phyloP scores from a whole-genome alignment of 1,139 yeast species.

The Saccharomyces hybrid region DNA sequence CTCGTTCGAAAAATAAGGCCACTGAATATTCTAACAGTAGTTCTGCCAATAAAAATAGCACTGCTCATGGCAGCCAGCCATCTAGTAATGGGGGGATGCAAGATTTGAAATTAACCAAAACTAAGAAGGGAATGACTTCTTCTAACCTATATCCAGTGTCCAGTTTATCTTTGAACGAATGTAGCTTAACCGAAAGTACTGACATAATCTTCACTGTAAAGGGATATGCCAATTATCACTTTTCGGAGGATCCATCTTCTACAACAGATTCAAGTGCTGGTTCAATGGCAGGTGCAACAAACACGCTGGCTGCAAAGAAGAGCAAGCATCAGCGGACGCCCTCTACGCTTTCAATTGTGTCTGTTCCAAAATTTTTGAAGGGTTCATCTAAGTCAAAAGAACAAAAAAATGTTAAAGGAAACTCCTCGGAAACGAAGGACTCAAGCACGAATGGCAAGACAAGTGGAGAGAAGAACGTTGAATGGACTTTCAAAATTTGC shows the following conservation, averaged over 20 bases:
- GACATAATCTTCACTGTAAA: background rate
- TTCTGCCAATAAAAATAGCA: background rate
- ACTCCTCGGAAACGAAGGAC: background rate
- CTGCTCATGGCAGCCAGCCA: background rate
- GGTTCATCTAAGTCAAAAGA: background rate
- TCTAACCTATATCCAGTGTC: background rate
- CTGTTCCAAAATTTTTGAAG: slow-evolving; percentile 1
- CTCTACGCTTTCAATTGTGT: background rate
- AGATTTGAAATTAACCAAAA: background rate
- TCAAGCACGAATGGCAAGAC: background rate
- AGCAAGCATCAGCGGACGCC: background rate
- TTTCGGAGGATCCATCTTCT: background rate
- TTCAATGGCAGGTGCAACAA: background rate
- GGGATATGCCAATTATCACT: background rate
- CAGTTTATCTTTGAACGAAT: background rate
- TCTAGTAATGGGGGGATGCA: background rate
- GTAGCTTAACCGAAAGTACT: background rate
- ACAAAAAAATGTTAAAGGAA: background rate
- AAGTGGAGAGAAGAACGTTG: background rate
- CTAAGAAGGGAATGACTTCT: background rate
- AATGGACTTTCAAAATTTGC: background rate
- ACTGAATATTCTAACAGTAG: slow-evolving; percentile 1
- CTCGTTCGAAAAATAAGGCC: background rate
- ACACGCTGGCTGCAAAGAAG: background rate
- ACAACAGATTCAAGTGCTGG: background rate